Base-by-base conservation (phyloP, 768 basidiomycete species). In the Amylocystis lapponica region DNA sequence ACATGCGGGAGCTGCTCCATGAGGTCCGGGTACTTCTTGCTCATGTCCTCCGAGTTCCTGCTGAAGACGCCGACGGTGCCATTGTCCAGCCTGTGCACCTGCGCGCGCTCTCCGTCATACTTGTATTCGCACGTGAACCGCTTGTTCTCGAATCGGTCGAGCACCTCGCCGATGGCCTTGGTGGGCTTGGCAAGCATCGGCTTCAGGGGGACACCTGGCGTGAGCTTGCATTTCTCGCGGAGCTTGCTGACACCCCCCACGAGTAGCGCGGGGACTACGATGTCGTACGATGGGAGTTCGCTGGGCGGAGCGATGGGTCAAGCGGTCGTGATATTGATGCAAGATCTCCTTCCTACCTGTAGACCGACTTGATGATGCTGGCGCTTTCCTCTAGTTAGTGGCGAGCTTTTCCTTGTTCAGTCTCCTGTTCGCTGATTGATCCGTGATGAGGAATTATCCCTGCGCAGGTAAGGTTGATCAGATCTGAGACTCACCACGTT, bases 121-220 rank as follows among this genome's bases (percentile, higher is more conserved):
- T 99, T 99, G 67, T 99, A 99, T 68, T 99, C 96, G 66, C 94
- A 98, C 8, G 96, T 97, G 60, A 99, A 98, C 41, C 75, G 78
- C 64, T 93, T 94, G 57, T 81, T 83, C 64, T 99, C 96, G 57
- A 98, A 99, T 45, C 93, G 73, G 66, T 99, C 95, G 17, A 99
- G 75, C 16, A 99, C 95, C 65, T 98, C 95, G 12, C 90, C 84
- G 52, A 99, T 98, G 3, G 96, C 96, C 65, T 99, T 99, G 0
- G 95, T 98, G 8, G 96, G 96, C 64, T 98, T 99, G 13, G 96
- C 96, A 39, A 99, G 72, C 96, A 99, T 99, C 12, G 96, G 96
- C 56, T 99, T 99, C 27, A 99, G 71, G 1, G 96, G 96, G 27
- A 98, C 83, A 47, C 95, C 95, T 12, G 96, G 94, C 9, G 90